phyloP scores from a whole-genome alignment of 176 grass and related monocot species.

The Oryza meyeriana region DNA sequence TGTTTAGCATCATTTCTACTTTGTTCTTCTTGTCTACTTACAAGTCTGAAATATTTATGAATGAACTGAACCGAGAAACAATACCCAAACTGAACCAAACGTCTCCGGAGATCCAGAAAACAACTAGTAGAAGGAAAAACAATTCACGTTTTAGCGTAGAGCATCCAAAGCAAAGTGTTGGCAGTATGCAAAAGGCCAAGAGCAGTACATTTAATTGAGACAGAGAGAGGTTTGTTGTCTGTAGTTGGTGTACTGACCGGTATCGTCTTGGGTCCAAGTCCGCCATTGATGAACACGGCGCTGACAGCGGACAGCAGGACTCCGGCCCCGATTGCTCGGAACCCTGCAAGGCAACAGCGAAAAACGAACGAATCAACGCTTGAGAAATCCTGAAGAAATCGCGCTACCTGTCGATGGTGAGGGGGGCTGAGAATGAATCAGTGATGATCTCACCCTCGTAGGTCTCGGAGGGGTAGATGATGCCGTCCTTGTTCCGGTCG shows the following conservation, averaged over 20 bases:
- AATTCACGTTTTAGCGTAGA: background rate
- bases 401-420: too few relatives aligned
- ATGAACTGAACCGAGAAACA: background rate
- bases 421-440: background rate
- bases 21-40: background rate
- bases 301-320: conserved; percentile 37
- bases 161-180: background rate
- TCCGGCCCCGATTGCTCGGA: conserved; percentile 57
- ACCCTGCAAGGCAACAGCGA: conserved; percentile 30
- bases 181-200: background rate
- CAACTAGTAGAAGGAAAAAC: background rate
- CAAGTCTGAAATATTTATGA: background rate
- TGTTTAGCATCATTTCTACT: too few relatives aligned
- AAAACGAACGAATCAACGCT: background rate
- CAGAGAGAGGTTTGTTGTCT: background rate
- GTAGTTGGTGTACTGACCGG: background rate
- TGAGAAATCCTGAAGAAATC: too few relatives aligned
- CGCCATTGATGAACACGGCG: conserved; percentile 56
- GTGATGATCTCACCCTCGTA: conserved; percentile 59
- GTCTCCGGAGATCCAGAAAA: background rate
- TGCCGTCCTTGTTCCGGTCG: conserved; percentile 65
- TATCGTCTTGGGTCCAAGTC: conserved; percentile 55
- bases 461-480: conserved; percentile 63
- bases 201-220: background rate
- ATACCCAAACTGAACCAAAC: background rate